phyloP scores from a whole-genome alignment of 129 eudicot genomes.

The Centella asiatica region DNA sequence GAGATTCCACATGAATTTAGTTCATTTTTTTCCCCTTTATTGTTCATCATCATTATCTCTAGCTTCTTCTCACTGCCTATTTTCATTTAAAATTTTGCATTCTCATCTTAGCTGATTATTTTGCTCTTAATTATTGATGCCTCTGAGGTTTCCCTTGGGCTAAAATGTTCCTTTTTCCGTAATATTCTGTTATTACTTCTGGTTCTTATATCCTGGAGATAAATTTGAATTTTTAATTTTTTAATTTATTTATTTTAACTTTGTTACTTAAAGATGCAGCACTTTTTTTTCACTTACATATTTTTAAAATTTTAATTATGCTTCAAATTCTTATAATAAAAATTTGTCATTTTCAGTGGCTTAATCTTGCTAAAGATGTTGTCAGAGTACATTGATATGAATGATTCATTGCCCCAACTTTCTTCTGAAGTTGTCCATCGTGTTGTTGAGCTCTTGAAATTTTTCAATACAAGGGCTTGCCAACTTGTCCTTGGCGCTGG shows the following conservation, averaged over 20 bases:
- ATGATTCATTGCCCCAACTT: slow-evolving; percentile 57
- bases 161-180: neutral
- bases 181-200: neutral
- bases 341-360: slow-evolving; percentile 57
- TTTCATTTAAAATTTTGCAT: neutral
- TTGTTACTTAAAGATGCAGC: too few species aligned
- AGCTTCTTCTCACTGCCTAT: neutral
- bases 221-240: neutral
- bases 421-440: slow-evolving; percentile 87
- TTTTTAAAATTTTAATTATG: too few species aligned
- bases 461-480: slow-evolving; percentile 79
- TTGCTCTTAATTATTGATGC: neutral
- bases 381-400: slow-evolving; percentile 94
- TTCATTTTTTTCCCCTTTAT: neutral
- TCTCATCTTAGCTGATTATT: neutral
- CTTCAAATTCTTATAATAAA: too few species aligned
- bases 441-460: slow-evolving; percentile 91
- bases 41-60: neutral
- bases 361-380: slow-evolving; percentile 92
- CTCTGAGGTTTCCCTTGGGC: neutral
- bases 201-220: neutral
- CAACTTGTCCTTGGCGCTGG: slow-evolving; percentile 99
- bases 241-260: neutral
- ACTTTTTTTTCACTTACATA: too few species aligned
- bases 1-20: too few species aligned